Conservation (phyloP, 2,329 filamentous ascomycete genomes). For the Neoarthrinium moseri region DNA sequence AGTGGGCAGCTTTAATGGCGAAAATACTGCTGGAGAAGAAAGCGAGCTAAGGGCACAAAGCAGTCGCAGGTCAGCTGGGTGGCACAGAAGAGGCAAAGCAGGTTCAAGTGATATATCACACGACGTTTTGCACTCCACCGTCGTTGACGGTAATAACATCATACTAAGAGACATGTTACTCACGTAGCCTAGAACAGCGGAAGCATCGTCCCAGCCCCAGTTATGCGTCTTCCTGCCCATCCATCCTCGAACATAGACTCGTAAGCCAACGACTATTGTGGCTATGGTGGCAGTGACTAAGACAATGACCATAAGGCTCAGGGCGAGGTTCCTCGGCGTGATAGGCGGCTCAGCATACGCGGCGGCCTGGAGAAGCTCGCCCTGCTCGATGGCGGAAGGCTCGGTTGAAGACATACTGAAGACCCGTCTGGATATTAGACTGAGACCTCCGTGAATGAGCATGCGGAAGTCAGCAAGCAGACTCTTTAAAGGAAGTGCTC, state of each 20-base stretch:
- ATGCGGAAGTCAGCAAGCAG: background rate
- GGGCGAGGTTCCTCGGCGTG: conserved; percentile 9
- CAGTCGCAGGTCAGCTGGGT: background rate
- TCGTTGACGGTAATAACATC: background rate
- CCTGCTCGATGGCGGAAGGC: background rate
- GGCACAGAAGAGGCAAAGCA: background rate
- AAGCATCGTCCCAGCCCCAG: background rate
- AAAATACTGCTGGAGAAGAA: conserved; percentile 2
- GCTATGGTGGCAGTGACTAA: background rate
- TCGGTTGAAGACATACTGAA: background rate
- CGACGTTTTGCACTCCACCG: background rate
- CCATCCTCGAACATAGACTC: conserved; percentile 1
- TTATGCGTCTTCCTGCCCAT: conserved; percentile 1
- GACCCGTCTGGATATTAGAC: background rate
- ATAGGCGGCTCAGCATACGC: conserved; percentile 12
- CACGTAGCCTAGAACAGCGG: background rate
- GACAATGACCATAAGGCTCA: background rate
- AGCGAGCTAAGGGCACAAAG: background rate
- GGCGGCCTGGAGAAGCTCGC: conserved; percentile 4
- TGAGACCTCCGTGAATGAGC: background rate
- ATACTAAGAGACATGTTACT: background rate
- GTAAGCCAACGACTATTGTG: conserved; percentile 1
- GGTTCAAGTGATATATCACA: no score
- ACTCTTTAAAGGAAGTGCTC: conserved; percentile 1
- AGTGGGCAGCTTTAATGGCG: conserved; percentile 3